A percentile compares a stretch with the other conserved stretches of the same genome.
Conservation (phyloP, 352 stramenopile genomes). For the Pythium dissotocum region DNA sequence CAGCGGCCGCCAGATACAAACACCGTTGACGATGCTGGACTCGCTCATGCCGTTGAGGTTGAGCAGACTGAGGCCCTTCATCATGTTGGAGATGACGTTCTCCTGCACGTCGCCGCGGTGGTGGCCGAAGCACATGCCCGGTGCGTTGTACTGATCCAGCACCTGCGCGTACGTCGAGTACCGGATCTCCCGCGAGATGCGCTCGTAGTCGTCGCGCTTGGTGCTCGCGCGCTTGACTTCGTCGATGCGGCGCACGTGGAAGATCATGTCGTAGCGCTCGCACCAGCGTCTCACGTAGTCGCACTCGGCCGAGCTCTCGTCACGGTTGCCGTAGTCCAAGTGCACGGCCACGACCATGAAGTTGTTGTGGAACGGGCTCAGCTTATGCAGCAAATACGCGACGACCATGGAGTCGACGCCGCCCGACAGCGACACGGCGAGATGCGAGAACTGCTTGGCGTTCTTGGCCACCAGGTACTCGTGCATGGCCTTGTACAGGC, state of each 20-base stretch:
- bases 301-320: slow-evolving; percentile 91
- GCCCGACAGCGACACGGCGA: slow-evolving; percentile 93
- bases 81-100: slow-evolving; percentile 98
- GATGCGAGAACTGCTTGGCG: slow-evolving; percentile 36
- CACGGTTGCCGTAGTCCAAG: slow-evolving; percentile 97
- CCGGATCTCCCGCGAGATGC: slow-evolving; percentile 90
- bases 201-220: slow-evolving; percentile 95
- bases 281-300: slow-evolving; percentile 93
- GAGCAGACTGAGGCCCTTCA: slow-evolving; percentile 93
- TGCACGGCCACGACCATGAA: slow-evolving; percentile 91
- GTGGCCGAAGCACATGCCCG: slow-evolving; percentile 96
- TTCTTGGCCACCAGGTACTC: slow-evolving; percentile 62
- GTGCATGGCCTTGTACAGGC: slow-evolving; percentile 70
- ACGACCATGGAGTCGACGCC: slow-evolving; percentile 99
- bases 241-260: slow-evolving; percentile 87
- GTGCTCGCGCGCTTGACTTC: slow-evolving; percentile 92
- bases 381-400: slow-evolving; percentile 88
- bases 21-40: slow-evolving; percentile 67
- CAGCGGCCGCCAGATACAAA: slow-evolving; percentile 92
- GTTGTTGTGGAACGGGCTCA: slow-evolving; percentile 61
- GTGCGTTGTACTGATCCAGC: slow-evolving; percentile 60
- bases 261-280: slow-evolving; percentile 70
- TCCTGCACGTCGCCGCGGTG: slow-evolving; percentile 97
- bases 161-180: slow-evolving; percentile 92
- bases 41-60: slow-evolving; percentile 95